Conservation (phyloP, 2,329 filamentous ascomycete genomes). For the Colletotrichum eleusines region DNA sequence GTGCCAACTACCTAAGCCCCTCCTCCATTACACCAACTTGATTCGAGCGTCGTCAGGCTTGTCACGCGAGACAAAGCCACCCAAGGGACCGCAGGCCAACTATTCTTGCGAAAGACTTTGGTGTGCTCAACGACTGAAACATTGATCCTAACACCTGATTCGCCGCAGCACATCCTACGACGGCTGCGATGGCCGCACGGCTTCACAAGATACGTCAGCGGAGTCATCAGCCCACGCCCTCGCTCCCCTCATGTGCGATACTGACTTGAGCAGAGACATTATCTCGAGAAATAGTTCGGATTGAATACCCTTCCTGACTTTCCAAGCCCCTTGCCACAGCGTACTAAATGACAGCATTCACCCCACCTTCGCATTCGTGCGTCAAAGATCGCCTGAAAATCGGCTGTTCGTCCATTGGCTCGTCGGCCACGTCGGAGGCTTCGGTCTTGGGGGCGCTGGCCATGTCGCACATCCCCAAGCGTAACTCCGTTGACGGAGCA, state of each 20-base stretch:
- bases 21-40: slow-evolving; percentile 21
- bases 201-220: neutral
- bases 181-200: neutral
- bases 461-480: slow-evolving; percentile 42
- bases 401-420: slow-evolving; percentile 34
- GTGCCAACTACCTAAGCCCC: neutral
- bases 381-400: slow-evolving; percentile 35
- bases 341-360: slow-evolving; percentile 27
- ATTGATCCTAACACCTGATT: neutral
- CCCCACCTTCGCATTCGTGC: slow-evolving; percentile 16
- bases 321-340: slow-evolving; percentile 14
- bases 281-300: slow-evolving; percentile 18
- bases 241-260: neutral
- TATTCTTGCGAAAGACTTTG: slow-evolving; percentile 11
- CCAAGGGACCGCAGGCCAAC: neutral
- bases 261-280: slow-evolving; percentile 7
- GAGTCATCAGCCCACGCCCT: neutral
- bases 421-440: slow-evolving; percentile 37
- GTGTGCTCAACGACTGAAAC: slow-evolving; percentile 16
- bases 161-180: neutral
- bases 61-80: slow-evolving; percentile 20
- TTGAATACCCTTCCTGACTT: neutral
- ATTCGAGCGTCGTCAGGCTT: slow-evolving; percentile 28
- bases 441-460: slow-evolving; percentile 31
- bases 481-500: slow-evolving; percentile 32